phyloP scores from a whole-genome alignment of 2,329 filamentous ascomycete species.

The Nannizziopsis arthrosporioides region DNA sequence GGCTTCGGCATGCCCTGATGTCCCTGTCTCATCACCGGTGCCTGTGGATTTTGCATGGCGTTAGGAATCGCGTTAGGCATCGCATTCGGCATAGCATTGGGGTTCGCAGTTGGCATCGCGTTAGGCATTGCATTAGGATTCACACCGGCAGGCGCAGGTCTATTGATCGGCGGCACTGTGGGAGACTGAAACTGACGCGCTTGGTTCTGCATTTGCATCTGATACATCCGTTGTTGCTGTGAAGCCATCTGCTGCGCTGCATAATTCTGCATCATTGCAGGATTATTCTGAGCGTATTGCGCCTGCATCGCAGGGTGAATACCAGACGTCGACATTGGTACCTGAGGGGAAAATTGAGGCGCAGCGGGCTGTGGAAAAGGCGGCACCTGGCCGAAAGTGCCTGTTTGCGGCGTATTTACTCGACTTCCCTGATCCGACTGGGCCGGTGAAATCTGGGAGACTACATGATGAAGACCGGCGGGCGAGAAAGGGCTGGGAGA shows the following conservation, averaged over 20 bases:
- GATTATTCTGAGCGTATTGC: constrained; percentile 31
- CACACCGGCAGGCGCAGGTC: constrained; percentile 22
- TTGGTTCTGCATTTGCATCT: constrained; percentile 72
- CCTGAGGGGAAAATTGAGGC: constrained; percentile 33
- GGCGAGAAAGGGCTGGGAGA: constrained; percentile 87
- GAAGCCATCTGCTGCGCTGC: constrained; percentile 52
- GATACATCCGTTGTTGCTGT: constrained; percentile 57
- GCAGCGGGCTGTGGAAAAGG: constrained; percentile 30
- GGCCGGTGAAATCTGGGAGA: constrained; percentile 60
- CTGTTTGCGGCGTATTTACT: constrained; percentile 59
- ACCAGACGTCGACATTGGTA: constrained; percentile 31
- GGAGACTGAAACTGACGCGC: constrained; percentile 48
- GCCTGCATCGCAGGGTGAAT: constrained; percentile 34
- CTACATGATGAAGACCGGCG: constrained; percentile 55
- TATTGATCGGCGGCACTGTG: constrained; percentile 29
- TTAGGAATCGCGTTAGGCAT: constrained; percentile 20
- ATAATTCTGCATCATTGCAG: constrained; percentile 40
- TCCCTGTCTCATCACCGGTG: constrained; percentile 38
- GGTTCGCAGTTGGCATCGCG: constrained; percentile 5
- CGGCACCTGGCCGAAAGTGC: constrained; percentile 49
- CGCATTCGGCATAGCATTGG: not conserved
- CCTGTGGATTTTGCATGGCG: constrained; percentile 31
- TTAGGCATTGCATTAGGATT: not conserved
- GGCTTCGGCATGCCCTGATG: constrained; percentile 34
- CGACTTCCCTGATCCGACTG: constrained; percentile 60